Conservation (phyloP, 2,329 filamentous ascomycete genomes). For the Chaetomium globosum region DNA sequence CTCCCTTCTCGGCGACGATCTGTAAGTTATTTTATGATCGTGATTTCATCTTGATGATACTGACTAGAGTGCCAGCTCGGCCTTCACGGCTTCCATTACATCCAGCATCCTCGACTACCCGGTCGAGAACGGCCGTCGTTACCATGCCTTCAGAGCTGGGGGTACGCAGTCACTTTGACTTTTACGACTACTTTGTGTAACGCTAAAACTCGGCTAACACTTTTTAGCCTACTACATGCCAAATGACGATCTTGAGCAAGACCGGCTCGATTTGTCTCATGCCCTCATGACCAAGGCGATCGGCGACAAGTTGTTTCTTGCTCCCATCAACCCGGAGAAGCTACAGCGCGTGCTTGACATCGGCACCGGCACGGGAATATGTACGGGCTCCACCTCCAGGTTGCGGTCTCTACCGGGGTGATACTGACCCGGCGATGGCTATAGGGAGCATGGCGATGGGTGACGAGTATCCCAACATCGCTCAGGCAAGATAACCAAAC, state of each 20-base stretch:
- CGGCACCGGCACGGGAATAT: conserved; percentile 51
- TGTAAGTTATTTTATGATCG: not conserved
- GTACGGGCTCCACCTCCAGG: conserved; percentile 27
- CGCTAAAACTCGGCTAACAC: not conserved
- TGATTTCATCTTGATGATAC: not conserved
- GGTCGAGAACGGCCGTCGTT: conserved; percentile 41
- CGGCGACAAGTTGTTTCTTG: conserved; percentile 37
- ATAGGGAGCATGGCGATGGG: conserved; percentile 45
- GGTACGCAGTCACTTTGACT: conserved; percentile 26
- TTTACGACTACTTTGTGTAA: not conserved
- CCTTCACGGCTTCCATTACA: conserved; percentile 37
- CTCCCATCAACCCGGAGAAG: conserved; percentile 40
- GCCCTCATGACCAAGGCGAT: conserved; percentile 25
- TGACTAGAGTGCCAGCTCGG: conserved; percentile 20
- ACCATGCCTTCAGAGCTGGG: conserved; percentile 43
- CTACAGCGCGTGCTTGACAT: conserved; percentile 47
- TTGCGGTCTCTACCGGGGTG: too few relatives aligned
- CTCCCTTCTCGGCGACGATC: conserved; percentile 3
- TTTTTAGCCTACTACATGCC: conserved; percentile 34
- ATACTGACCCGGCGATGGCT: not conserved
- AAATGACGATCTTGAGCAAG: conserved; percentile 43
- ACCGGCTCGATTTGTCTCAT: conserved; percentile 38
- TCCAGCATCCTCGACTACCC: conserved; percentile 40
- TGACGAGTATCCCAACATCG: conserved; percentile 38
- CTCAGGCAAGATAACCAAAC: conserved; percentile 9